Conservation (phyloP, 1,284 basidiomycete species). For the Agroathelia rolfsii region DNA sequence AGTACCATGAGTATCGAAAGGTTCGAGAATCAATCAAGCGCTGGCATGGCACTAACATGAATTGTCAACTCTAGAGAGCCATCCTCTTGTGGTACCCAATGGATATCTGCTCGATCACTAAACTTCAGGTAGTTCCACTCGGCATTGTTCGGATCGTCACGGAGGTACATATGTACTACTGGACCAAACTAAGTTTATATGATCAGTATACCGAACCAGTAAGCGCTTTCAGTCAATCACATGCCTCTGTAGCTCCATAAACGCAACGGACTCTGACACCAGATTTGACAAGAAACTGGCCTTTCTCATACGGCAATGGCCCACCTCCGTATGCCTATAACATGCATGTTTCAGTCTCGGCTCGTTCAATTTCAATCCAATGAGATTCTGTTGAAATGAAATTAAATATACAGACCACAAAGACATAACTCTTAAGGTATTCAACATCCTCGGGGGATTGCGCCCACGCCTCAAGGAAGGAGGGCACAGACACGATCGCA, state of each 20-base stretch:
- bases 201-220: too few species aligned
- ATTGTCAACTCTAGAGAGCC: constrained; percentile 15
- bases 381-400: background rate
- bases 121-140: constrained; percentile 19
- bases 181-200: constrained; percentile 10
- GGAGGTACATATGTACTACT: constrained; percentile 4
- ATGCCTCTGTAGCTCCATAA: constrained; percentile 20
- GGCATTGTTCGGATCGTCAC: constrained; percentile 4
- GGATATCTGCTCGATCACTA: constrained; percentile 11
- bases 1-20: too few species aligned
- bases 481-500: constrained; percentile 23
- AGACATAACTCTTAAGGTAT: constrained; percentile 19
- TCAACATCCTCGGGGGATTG: constrained; percentile 19
- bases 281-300: constrained; percentile 12
- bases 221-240: too few species aligned
- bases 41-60: constrained; percentile 15
- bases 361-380: too few species aligned
- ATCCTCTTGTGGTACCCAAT: constrained; percentile 15
- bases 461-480: constrained; percentile 26
- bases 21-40: too few species aligned
- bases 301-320: constrained; percentile 13
- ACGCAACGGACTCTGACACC: constrained; percentile 13
- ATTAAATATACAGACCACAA: constrained; percentile 18
- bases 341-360: too few species aligned
- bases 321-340: constrained; percentile 16